Base-by-base conservation (phyloP, 495 filamentous ascomycete genomes). In the Letharia lupina region DNA sequence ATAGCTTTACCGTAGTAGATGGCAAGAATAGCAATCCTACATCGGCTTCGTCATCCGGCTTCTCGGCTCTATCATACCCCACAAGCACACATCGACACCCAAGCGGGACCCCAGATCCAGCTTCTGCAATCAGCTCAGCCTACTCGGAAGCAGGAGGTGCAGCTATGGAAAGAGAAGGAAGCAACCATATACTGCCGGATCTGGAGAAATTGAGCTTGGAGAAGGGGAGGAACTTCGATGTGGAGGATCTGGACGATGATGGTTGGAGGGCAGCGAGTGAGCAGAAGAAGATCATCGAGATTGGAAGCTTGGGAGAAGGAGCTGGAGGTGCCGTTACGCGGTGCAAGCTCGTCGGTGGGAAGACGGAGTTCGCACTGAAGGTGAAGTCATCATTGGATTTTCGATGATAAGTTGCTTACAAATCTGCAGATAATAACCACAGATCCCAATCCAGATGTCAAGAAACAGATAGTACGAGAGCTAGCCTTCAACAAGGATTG, bases 401-500 rank as follows among this genome's bases (percentile, higher is more conserved):
- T 52, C 42, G 33, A 65, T 20, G 9, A 2, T 65, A 31, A 47
- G 50, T 37, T 44, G 42, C 65, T 71, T 41, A 67, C 31, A 10
- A 67, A 60, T 66, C 35, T 60, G 12, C 63, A 98, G 94, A 88
- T 98, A 69, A 98, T 98, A 72, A 98, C 95, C 6, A 96, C 94
- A 54, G 94, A 98, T 73, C 94, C 94, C 3, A 94, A 97, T 69
- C 93, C 93, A 31, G 93, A 96, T 74, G 91, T 98, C 61, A 96
- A 96, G 80, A 96, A 94, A 74, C 94, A 98, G 75, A 98, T 98
- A 66, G 82, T 96, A 68, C 90, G 94, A 65, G 94, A 98, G 75
- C 82, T 98, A 42, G 88, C 88, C 69, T 98, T 97, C 82, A 98
- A 98, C 82, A 97, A 96, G 77, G 89, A 93, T 70, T 98, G 94